These are phyloP conservation scores for Funneliformis caledonium DNA, from an alignment of 371 early-diverging fungal genomes.

Conservation along the genomic window DNA sequence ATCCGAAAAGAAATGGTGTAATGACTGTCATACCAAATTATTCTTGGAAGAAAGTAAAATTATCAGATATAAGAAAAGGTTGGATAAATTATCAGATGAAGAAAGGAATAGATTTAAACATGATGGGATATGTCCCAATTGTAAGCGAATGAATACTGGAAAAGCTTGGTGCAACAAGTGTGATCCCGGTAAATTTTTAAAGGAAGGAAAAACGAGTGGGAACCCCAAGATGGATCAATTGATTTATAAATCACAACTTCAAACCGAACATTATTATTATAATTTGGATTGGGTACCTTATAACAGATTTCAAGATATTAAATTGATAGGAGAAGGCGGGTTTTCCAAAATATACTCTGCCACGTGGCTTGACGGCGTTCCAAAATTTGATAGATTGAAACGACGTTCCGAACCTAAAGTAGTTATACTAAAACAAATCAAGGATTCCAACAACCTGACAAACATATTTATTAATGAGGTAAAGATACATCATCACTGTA, in stretches of 20 bases:
- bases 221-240: not conserved
- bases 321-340: not conserved
- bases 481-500: not conserved
- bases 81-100: too few relatives aligned
- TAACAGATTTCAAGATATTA: not conserved
- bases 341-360: not conserved
- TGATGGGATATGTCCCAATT: not conserved
- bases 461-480: not conserved
- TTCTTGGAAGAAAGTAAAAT: too few relatives aligned
- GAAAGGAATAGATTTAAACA: too few relatives aligned
- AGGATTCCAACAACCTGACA: not conserved
- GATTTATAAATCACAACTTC: not conserved
- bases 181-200: not conserved
- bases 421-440: not conserved
- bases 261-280: not conserved
- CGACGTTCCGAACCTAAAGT: not conserved
- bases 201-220: not conserved
- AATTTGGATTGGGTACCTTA: constrained; percentile 15
- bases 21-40: too few relatives aligned
- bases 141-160: not conserved
- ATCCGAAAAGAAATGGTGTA: not conserved
- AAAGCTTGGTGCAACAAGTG: not conserved
- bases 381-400: not conserved
- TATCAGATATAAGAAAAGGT: too few relatives aligned
- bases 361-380: not conserved